Conservation (phyloP, 2,329 filamentous ascomycete species). For the Aaosphaeria pasadenensis region DNA sequence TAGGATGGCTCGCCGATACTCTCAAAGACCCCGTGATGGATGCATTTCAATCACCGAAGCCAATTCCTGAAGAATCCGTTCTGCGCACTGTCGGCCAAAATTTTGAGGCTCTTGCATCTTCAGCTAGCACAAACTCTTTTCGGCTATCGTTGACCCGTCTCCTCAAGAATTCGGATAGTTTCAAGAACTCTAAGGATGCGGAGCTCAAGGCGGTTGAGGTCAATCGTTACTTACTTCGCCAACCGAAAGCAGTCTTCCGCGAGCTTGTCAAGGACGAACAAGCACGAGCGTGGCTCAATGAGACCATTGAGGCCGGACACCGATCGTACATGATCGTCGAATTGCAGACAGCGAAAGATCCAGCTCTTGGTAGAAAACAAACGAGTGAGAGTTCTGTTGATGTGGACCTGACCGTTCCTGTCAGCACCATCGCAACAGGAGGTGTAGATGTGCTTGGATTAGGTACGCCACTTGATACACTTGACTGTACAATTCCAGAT, state of each 20-base stretch:
- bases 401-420: background rate
- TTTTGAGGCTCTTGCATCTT: background rate
- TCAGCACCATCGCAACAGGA: constrained; percentile 1
- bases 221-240: constrained; percentile 3
- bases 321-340: constrained; percentile 5
- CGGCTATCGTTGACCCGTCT: background rate
- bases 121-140: background rate
- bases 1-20: constrained; percentile 1
- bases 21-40: constrained; percentile 2
- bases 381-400: background rate
- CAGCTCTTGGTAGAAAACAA: background rate
- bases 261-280: constrained; percentile 2
- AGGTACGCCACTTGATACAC: too few species aligned
- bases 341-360: constrained; percentile 3
- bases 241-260: constrained; percentile 3
- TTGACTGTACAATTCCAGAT: too few species aligned
- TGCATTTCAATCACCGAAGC: background rate
- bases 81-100: background rate
- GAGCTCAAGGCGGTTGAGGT: constrained; percentile 1
- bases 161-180: background rate
- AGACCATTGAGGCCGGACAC: constrained; percentile 1
- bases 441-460: constrained; percentile 1
- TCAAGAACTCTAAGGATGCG: background rate
- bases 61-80: background rate
- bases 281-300: constrained; percentile 4